A percentile compares a stretch with the other conserved stretches of the same genome.
phyloP scores from a whole-genome alignment of 108 stramenopile genomes.

The Stephanodiscus minutulus region DNA sequence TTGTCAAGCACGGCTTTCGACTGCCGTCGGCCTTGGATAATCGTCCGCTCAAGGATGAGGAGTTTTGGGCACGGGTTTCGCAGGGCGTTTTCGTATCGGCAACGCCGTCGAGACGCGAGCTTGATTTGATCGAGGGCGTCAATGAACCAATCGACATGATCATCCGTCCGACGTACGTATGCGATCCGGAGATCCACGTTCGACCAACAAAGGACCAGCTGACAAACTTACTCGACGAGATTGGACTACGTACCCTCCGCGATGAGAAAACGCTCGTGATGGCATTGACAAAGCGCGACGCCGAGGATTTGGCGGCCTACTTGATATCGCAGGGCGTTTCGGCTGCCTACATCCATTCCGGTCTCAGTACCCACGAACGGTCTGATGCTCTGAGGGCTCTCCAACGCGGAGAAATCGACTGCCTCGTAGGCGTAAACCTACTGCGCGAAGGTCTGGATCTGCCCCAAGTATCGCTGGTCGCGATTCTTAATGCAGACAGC shows the following conservation, averaged over 20 bases:
- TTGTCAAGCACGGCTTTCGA: conserved; percentile 82
- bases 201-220: conserved; percentile 56
- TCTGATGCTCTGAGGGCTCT: conserved; percentile 59
- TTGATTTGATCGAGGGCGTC: conserved; percentile 18
- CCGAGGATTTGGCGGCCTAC: conserved; percentile 69
- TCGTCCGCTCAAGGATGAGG: conserved; percentile 66
- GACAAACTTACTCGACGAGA: conserved; percentile 51
- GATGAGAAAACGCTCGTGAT: conserved; percentile 62
- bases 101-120: conserved; percentile 64
- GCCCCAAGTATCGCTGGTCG: conserved; percentile 82
- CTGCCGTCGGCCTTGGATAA: conserved; percentile 83
- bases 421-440: conserved; percentile 82
- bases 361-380: conserved; percentile 67
- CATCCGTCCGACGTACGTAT: conserved; percentile 78
- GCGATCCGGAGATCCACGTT: conserved; percentile 71
- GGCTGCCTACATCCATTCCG: conserved; percentile 75
- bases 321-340: conserved; percentile 55
- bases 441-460: conserved; percentile 82
- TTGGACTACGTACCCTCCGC: conserved; percentile 32
- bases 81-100: conserved; percentile 78
- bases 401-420: conserved; percentile 67
- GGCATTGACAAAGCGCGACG: conserved; percentile 75
- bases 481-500: conserved; percentile 76
- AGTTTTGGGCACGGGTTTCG: conserved; percentile 69
- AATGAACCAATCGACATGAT: conserved; percentile 62